These are phyloP conservation scores for Phoenix dactylifera DNA, from an alignment of 176 grass and related monocot species.

Conservation along the genomic window DNA sequence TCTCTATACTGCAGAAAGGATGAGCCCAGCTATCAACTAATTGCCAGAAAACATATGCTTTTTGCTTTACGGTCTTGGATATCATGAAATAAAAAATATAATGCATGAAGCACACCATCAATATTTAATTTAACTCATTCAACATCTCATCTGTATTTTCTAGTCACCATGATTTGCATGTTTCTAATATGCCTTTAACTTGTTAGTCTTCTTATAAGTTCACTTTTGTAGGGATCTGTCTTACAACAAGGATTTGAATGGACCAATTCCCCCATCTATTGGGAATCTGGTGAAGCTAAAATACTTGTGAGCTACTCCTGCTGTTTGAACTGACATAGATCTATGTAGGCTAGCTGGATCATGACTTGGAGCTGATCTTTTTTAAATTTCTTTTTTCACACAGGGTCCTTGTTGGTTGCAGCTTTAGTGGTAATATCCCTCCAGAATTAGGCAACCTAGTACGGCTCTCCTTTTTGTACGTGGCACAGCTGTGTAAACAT, in stretches of 20 bases:
- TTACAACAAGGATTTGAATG: not conserved
- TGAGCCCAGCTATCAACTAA: too few relatives aligned
- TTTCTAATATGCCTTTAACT: not conserved
- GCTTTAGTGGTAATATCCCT: conserved; percentile 12
- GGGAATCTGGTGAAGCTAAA: conserved; percentile 1
- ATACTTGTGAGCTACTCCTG: not conserved
- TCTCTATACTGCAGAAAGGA: too few relatives aligned
- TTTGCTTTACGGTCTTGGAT: too few relatives aligned
- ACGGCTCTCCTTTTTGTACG: not conserved
- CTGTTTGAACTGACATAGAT: too few relatives aligned
- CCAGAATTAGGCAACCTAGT: conserved; percentile 4
- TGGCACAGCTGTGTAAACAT: too few relatives aligned
- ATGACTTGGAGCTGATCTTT: not conserved
- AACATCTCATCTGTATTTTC: too few relatives aligned
- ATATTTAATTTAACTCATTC: too few relatives aligned
- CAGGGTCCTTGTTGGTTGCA: conserved; percentile 15
- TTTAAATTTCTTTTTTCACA: not conserved
- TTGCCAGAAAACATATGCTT: too few relatives aligned
- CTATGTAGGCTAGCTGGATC: not conserved
- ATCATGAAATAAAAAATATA: too few relatives aligned
- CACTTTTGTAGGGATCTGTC: not conserved
- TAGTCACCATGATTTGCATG: not conserved
- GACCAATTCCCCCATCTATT: not conserved
- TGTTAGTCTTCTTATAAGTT: not conserved
- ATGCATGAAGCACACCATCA: too few relatives aligned